Conservation (phyloP, 148 eudicot genomes). For the Rhododendron ovatum region DNA sequence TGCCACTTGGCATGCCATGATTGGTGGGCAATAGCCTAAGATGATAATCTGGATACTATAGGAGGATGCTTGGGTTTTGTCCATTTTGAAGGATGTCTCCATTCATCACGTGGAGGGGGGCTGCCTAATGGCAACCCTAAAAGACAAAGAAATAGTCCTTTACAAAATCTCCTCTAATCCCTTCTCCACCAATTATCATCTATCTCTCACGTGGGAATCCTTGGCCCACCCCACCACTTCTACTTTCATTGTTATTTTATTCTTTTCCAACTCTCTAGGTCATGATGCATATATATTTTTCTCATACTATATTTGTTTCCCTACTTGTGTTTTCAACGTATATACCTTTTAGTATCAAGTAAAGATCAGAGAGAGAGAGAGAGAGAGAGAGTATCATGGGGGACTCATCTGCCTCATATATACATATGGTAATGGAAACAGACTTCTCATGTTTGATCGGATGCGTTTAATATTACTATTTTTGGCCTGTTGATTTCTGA, state of each 20-base stretch:
- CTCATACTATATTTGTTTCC: background rate
- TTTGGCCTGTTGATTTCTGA: background rate
- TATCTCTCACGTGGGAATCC: slow-evolving; percentile 75
- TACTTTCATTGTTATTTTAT: slow-evolving; percentile 17
- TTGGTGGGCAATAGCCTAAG: slow-evolving; percentile 3
- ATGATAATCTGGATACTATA: slow-evolving; percentile 10
- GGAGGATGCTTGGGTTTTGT: slow-evolving; percentile 12
- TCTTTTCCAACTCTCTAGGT: slow-evolving; percentile 16
- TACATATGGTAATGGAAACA: slow-evolving; percentile 55
- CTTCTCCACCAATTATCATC: slow-evolving; percentile 72
- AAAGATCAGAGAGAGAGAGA: background rate
- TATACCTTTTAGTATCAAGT: background rate
- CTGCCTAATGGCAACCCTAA: slow-evolving; percentile 12
- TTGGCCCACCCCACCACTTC: slow-evolving; percentile 38
- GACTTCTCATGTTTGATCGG: background rate
- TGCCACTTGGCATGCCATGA: slow-evolving; percentile 11
- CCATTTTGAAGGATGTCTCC: slow-evolving; percentile 17
- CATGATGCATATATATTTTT: slow-evolving; percentile 4
- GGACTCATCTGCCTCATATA: slow-evolving; percentile 78
- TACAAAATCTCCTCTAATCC: slow-evolving; percentile 67
- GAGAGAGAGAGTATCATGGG: slow-evolving; percentile 40
- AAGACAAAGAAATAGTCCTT: slow-evolving; percentile 29
- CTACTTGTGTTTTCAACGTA: background rate
- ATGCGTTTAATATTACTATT: background rate
- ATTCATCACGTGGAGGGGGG: slow-evolving; percentile 23